Conservation (phyloP, 1,284 basidiomycete genomes). For the Pseudozyma flocculosa region DNA sequence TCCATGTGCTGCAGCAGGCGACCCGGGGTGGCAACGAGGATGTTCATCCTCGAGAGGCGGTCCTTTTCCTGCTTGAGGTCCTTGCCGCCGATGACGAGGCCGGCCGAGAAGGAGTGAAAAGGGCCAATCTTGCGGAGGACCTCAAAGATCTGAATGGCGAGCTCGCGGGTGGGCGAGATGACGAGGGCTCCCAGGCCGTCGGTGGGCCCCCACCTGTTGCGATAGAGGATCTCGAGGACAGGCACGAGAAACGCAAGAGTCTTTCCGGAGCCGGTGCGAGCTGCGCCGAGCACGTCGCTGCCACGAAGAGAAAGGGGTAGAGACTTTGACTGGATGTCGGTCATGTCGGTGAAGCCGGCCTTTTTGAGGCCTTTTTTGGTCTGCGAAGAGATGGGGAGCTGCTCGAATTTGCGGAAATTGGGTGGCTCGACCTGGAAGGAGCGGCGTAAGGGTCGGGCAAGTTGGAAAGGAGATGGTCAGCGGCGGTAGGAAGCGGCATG, state of each 20-base stretch:
- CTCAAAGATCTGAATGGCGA: constrained; percentile 96
- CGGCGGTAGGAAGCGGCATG: too few species aligned
- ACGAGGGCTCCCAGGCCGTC: constrained; percentile 89
- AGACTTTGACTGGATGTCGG: constrained; percentile 50
- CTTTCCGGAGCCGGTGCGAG: constrained; percentile 79
- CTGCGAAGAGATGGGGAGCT: constrained; percentile 47
- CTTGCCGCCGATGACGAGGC: constrained; percentile 94
- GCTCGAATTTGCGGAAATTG: constrained; percentile 32
- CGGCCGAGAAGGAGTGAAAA: constrained; percentile 88
- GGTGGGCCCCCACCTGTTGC: constrained; percentile 74
- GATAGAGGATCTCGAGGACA: constrained; percentile 72
- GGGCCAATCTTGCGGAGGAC: constrained; percentile 88
- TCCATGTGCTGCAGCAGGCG: constrained; percentile 96
- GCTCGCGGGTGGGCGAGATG: constrained; percentile 90
- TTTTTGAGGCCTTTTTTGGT: constrained; percentile 49
- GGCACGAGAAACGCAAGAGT: constrained; percentile 80
- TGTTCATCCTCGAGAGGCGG: constrained; percentile 87
- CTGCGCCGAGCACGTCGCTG: constrained; percentile 68
- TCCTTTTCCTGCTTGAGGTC: constrained; percentile 84
- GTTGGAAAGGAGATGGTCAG: too few species aligned
- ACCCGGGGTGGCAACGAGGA: constrained; percentile 93
- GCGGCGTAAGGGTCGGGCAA: too few species aligned
- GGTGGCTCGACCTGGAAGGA: constrained; percentile 8
- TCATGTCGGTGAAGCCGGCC: constrained; percentile 53
- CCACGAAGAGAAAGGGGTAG: constrained; percentile 47